Evolutionary conservation across 306 rosid species (phyloP).

Genomic region (Vigna unguiculata): DNA sequence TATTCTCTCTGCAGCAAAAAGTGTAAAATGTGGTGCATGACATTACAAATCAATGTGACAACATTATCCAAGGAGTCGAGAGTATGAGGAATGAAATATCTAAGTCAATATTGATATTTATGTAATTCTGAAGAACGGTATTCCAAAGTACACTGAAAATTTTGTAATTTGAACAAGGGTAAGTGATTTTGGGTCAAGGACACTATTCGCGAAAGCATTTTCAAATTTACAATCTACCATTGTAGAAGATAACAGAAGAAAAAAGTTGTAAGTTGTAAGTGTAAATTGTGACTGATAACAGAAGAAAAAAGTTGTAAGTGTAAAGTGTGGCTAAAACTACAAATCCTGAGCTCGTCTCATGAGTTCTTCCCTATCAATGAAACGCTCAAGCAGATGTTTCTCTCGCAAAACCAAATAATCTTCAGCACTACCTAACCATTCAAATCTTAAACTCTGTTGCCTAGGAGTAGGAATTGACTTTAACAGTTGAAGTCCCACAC

Average conservation of each 20-base stretch:
- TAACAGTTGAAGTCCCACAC: too few species aligned
- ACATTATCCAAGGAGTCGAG: background rate
- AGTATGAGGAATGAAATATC: background rate
- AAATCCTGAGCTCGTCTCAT: conserved; percentile 40
- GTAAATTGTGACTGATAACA: conserved; percentile 7
- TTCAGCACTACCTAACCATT: conserved; percentile 71
- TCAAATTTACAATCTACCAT: conserved; percentile 21
- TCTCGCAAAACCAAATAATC: conserved; percentile 71
- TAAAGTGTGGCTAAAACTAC: conserved; percentile 29
- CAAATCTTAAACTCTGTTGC: too few species aligned
- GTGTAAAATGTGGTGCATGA: background rate
- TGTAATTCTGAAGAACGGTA: conserved; percentile 19
- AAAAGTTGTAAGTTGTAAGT: background rate
- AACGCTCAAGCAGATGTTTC: conserved; percentile 77
- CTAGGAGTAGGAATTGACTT: too few species aligned
- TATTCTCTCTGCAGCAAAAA: background rate
- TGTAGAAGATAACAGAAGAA: conserved; percentile 23
- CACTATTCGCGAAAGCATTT: conserved; percentile 17
- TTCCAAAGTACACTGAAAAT: conserved; percentile 3
- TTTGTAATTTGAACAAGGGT: background rate
- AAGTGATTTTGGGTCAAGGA: conserved; percentile 10
- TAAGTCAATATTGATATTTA: background rate
- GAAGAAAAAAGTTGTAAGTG: conserved; percentile 9
- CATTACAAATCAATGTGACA: background rate
- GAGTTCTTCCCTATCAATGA: conserved; percentile 84